Conservation (phyloP, 2,329 filamentous ascomycete species). For the Talaromyces sp. region DNA sequence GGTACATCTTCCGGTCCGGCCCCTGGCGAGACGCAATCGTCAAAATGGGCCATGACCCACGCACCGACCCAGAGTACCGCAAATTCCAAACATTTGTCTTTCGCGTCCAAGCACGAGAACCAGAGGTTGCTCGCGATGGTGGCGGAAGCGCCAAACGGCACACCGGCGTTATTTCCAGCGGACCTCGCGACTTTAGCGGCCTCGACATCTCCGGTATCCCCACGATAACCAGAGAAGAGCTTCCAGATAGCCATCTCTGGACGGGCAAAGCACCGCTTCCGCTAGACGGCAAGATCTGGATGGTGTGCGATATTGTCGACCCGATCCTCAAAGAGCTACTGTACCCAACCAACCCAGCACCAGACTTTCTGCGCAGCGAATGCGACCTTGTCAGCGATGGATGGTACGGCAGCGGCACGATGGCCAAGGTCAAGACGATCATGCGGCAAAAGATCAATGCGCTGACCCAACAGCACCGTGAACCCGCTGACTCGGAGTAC, state of each 20-base stretch:
- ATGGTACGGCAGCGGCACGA: slow-evolving; percentile 77
- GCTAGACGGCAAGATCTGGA: slow-evolving; percentile 84
- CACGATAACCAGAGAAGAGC: slow-evolving; percentile 7
- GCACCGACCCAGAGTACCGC: slow-evolving; percentile 67
- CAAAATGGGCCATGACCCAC: slow-evolving; percentile 79
- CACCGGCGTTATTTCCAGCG: slow-evolving; percentile 8
- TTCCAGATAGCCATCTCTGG: slow-evolving; percentile 59
- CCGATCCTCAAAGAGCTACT: slow-evolving; percentile 64
- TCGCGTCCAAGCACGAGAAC: slow-evolving; percentile 50
- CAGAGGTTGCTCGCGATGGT: slow-evolving; percentile 27
- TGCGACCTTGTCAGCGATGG: slow-evolving; percentile 63
- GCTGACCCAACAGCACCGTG: slow-evolving; percentile 43
- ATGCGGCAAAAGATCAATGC: slow-evolving; percentile 80
- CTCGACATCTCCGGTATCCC: slow-evolving; percentile 9
- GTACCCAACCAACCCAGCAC: slow-evolving; percentile 49
- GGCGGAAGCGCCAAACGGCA: slow-evolving; percentile 21
- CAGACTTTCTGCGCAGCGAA: slow-evolving; percentile 48
- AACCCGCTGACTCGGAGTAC: slow-evolving; percentile 30
- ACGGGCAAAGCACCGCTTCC: slow-evolving; percentile 65
- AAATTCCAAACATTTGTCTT: slow-evolving; percentile 87
- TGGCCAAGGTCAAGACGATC: slow-evolving; percentile 76
- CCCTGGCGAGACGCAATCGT: slow-evolving; percentile 88
- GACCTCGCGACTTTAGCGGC: slow-evolving; percentile 8
- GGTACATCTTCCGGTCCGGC: slow-evolving; percentile 87
- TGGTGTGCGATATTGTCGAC: slow-evolving; percentile 86